Evolutionary conservation across 345 rosid genomes (phyloP), one percentile per base, ranked within the genome.

Genomic region (Noccaea caerulescens): DNA sequence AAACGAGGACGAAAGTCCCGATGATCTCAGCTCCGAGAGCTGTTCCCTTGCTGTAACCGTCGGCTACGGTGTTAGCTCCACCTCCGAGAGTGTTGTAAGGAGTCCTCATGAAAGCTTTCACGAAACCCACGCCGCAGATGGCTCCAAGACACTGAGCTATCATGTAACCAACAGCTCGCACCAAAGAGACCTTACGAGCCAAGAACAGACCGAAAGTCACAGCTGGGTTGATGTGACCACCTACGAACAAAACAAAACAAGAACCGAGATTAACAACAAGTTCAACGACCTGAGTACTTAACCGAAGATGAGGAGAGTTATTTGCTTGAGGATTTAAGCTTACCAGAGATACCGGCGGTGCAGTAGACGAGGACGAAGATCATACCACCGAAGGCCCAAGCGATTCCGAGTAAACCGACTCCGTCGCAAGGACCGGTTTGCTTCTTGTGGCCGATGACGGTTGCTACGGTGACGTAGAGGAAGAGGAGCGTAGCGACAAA

Each of bases 321-420:
- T 27, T 27, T 10, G 7, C 27, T 2, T 0, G 0, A 0, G 0
- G 14, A 3, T 7, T 8, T 9, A 0, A 2, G 12, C 68, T 72
- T 75, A 90, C 96, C 96, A 68, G 96, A 90, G 69, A 90, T 86
- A 34, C 93, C 93, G 2, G 96, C 96, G 13, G 96, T 90, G 91
- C 96, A 77, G 81, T 77, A 77, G 0, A 77, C 81, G 14, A 77
- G 81, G 62, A 77, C 69, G 18, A 77, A 77, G 77, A 89, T 89
- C 96, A 89, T 89, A 80, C 96, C 96, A 54, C 96, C 96, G 56
- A 89, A 89, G 6, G 96, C 86, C 96, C 96, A 92, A 55, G 98
- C 96, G 71, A 92, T 84, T 8, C 98, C 98, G 27, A 92, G 79
- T 39, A 86, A 72, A n/a, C 98, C 98, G 54, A 92, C 98, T 1